Base-by-base conservation (phyloP, 1,284 basidiomycete genomes). In the Omphalotus olearius region DNA sequence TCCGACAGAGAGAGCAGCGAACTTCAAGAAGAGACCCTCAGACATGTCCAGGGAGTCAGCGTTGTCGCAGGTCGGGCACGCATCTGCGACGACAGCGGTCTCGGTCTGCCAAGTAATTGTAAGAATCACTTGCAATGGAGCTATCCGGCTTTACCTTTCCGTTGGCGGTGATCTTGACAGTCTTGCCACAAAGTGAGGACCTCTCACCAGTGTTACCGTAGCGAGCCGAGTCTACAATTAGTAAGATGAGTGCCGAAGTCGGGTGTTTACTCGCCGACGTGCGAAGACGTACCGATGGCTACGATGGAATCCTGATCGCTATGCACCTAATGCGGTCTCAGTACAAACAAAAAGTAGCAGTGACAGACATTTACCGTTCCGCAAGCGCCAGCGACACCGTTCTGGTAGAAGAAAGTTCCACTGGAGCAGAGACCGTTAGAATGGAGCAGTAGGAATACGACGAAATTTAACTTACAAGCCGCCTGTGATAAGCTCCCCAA, bases 1-100 rank as follows among this genome's bases (percentile, higher is more conserved):
- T 52, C 92, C 92, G 35, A 79, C 69, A 6, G 62, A 66, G 49
- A 76, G 64, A 50, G 66, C 60, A 33, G 79, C 84, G 51, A 95
- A 79, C 14, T 65, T 59, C 41, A 72, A 52, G 78, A 97, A 97
- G 23, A 91, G 85, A 46, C 63, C 82, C n/a, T 65, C 57, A 11
- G 90, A 93, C 53, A 97, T 78, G 66, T 98, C 94, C 62, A 98
- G 82, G 17, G 83, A 86, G 65, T 85, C 73, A 33, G 50, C 47
- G 56, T 77, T 78, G 0, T 60, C 33, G 73, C 94, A 98, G 6
- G 83, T 83, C n/a, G 92, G 92, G 78, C 93, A 96, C 20, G 76
- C 83, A 62, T 95, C 93, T 13, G 78, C 85, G 59, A 94, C 75
- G 18, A 72, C 76, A 52, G 84, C 91, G 2, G 67, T 73, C 55